These are phyloP conservation scores for Cnidoscolus chayamansa DNA, from an alignment of 441 rosid species.

Conservation along the genomic window DNA sequence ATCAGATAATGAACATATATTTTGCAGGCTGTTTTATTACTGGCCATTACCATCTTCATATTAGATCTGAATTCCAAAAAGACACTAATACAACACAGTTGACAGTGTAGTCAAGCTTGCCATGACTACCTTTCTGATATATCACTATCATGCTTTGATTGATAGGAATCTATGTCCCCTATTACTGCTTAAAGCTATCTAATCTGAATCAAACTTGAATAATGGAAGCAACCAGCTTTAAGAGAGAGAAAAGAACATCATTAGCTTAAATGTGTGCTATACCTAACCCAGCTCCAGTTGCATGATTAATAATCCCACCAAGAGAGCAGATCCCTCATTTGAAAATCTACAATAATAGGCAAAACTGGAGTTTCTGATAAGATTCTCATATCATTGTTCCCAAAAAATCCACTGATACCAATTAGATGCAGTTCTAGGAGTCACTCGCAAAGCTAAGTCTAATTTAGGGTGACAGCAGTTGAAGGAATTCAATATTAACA, in stretches of 20 bases:
- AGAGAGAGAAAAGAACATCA: neutral
- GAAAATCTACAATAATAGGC: neutral
- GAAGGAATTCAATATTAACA: conserved; percentile 4
- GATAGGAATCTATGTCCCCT: neutral
- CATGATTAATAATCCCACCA: neutral
- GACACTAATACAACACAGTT: neutral
- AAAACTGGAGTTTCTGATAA: conserved; percentile 4
- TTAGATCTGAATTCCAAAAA: neutral
- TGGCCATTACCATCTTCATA: conserved; percentile 1
- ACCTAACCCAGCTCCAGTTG: neutral
- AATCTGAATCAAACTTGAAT: conserved; percentile 8
- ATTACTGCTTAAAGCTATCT: conserved; percentile 4
- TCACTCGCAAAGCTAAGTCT: conserved; percentile 10
- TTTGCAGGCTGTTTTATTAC: neutral
- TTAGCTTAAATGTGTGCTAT: neutral
- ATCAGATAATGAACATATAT: neutral
- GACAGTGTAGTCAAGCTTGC: neutral
- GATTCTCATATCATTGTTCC: neutral
- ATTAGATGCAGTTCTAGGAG: neutral
- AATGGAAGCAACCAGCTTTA: conserved; percentile 9
- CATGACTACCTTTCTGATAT: neutral
- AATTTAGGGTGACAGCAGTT: neutral
- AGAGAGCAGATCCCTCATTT: neutral
- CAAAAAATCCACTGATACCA: neutral
- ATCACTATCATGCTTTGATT: conserved; percentile 1